Conservation (phyloP, 2,329 filamentous ascomycete species). For the Parastagonospora avenae region DNA sequence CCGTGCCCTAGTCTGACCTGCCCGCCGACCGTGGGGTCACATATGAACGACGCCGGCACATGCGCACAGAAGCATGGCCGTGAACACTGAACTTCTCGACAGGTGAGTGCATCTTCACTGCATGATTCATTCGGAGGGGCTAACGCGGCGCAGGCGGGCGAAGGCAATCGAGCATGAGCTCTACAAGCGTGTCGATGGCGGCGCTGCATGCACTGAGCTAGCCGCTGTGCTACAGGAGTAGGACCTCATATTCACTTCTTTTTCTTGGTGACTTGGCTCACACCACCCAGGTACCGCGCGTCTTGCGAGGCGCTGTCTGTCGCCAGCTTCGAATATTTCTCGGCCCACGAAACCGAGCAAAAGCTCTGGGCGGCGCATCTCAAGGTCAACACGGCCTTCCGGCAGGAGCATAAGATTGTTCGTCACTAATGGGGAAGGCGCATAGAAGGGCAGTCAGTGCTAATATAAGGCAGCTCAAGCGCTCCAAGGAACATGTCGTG, state of each 20-base stretch:
- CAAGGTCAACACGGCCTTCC: constrained; percentile 77
- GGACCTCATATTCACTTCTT: constrained; percentile 5
- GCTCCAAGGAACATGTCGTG: constrained; percentile 61
- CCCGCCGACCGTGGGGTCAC: constrained; percentile 59
- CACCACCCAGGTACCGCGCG: constrained; percentile 65
- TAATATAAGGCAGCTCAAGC: constrained; percentile 47
- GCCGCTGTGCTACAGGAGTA: constrained; percentile 49
- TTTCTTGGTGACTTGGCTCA: constrained; percentile 19
- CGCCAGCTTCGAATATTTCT: constrained; percentile 70
- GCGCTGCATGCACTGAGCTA: constrained; percentile 57
- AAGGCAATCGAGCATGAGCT: constrained; percentile 57
- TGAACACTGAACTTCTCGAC: constrained; percentile 57
- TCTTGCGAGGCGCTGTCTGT: constrained; percentile 75
- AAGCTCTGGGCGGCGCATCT: constrained; percentile 80
- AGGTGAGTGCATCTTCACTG: constrained; percentile 45
- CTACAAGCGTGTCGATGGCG: constrained; percentile 55
- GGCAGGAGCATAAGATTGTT: constrained; percentile 57
- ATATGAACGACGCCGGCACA: constrained; percentile 37
- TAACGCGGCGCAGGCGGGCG: constrained; percentile 46
- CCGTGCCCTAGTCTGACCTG: constrained; percentile 64
- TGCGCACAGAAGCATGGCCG: constrained; percentile 48
- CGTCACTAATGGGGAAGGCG: constrained; percentile 5
- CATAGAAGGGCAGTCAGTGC: not conserved
- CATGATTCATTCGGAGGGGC: constrained; percentile 1
- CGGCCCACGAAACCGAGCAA: constrained; percentile 67